phyloP scores from a whole-genome alignment of 2,329 filamentous ascomycete genomes.

The Fusarium nodosum region DNA sequence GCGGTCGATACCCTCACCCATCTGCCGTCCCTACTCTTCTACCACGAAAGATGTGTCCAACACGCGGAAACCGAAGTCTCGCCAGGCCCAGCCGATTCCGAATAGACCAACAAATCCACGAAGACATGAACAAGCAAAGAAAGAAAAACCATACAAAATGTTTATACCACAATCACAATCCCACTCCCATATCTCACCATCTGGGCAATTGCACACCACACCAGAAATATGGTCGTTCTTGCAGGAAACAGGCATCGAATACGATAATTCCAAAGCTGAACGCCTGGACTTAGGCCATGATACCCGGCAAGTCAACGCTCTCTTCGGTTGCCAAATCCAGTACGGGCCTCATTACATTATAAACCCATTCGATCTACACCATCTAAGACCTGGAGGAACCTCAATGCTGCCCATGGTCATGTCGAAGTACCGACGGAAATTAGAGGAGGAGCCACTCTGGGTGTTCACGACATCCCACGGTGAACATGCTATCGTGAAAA shows the following conservation, averaged over 20 bases:
- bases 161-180: slow-evolving; percentile 44
- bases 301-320: slow-evolving; percentile 20
- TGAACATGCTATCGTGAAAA: slow-evolving; percentile 47
- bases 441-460: slow-evolving; percentile 53
- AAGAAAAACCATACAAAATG: slow-evolving; percentile 9
- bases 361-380: slow-evolving; percentile 52
- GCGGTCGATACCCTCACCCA: slow-evolving; percentile 19
- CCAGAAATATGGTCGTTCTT: slow-evolving; percentile 50
- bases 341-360: slow-evolving; percentile 52
- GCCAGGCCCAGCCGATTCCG: not conserved
- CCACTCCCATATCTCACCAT: slow-evolving; percentile 37
- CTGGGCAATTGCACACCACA: slow-evolving; percentile 51
- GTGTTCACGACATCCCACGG: slow-evolving; percentile 43
- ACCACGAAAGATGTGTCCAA: slow-evolving; percentile 17
- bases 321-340: slow-evolving; percentile 46
- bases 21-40: slow-evolving; percentile 34
- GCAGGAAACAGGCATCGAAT: slow-evolving; percentile 45
- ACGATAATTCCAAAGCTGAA: slow-evolving; percentile 42
- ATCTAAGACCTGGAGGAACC: slow-evolving; percentile 53
- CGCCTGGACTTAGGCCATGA: slow-evolving; percentile 28
- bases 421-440: slow-evolving; percentile 48
- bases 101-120: not conserved
- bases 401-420: slow-evolving; percentile 49
- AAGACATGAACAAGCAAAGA: slow-evolving; percentile 3
- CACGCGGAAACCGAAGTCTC: not conserved